Percentiles rank a stretch among this genome's conserved stretches.
Conservation (phyloP, 2,329 filamentous ascomycete genomes). For the Peltaster fructicola region DNA sequence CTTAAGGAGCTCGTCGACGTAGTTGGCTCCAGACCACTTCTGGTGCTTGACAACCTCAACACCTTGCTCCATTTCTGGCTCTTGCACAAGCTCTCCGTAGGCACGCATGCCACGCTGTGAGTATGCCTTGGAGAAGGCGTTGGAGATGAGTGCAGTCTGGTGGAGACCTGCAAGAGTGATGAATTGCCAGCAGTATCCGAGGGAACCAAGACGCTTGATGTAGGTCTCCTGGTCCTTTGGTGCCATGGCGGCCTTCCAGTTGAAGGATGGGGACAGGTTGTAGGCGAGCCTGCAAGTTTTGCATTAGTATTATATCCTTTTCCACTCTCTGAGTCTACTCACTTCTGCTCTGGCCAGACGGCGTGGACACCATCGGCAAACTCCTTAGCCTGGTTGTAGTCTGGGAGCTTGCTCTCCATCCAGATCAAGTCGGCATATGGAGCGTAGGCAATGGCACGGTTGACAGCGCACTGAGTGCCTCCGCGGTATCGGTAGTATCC, state of each 20-base stretch:
- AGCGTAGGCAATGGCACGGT: conserved; percentile 77
- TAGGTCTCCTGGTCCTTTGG: conserved; percentile 90
- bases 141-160: conserved; percentile 80
- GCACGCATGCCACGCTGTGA: conserved; percentile 76
- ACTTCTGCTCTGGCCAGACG: conserved; percentile 94
- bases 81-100: conserved; percentile 92
- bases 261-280: conserved; percentile 97
- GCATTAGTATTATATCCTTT: conserved; percentile 1
- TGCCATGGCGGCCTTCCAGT: conserved; percentile 97
- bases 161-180: conserved; percentile 97
- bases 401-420: conserved; percentile 98
- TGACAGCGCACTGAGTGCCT: conserved; percentile 78
- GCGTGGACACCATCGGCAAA: conserved; percentile 89
- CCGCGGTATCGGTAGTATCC: conserved; percentile 89
- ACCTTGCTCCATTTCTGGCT: conserved; percentile 81
- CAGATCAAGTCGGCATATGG: conserved; percentile 93
- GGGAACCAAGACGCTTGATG: conserved; percentile 66
- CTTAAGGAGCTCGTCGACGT: conserved; percentile 86
- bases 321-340: conserved; percentile 20
- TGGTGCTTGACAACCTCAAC: conserved; percentile 97
- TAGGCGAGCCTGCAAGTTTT: conserved; percentile 56
- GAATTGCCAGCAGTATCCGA: conserved; percentile 99
- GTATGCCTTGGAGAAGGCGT: conserved; percentile 75
- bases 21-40: conserved; percentile 94
- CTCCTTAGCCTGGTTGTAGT: conserved; percentile 77